Conservation (phyloP, 2,329 filamentous ascomycete species). For the Incumbomyces delicatus region DNA sequence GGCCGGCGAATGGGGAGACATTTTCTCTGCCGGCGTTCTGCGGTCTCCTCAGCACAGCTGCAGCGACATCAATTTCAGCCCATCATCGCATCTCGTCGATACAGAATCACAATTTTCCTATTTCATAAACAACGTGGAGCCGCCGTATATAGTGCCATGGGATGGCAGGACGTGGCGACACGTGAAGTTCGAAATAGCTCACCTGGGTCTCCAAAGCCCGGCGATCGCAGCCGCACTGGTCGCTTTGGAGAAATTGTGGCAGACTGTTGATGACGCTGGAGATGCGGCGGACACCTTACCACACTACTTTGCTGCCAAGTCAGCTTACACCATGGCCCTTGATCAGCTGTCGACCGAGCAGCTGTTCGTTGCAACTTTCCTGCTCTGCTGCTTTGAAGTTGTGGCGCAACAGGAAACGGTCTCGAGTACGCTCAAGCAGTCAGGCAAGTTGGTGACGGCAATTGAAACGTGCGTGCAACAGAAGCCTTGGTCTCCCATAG, state of each 20-base stretch:
- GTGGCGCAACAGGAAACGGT: constrained; percentile 11
- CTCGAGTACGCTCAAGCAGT: constrained; percentile 5
- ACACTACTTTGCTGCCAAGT: constrained; percentile 8
- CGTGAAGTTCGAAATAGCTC: constrained; percentile 5
- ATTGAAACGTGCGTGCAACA: constrained; percentile 5
- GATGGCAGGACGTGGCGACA: constrained; percentile 7
- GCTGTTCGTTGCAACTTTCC: constrained; percentile 5
- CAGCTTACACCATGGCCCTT: constrained; percentile 1
- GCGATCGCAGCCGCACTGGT: constrained; percentile 5
- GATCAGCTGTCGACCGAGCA: constrained; percentile 2
- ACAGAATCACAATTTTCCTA: constrained; percentile 2
- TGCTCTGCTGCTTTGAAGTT: constrained; percentile 10
- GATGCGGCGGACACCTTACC: constrained; percentile 8
- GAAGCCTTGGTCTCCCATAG: constrained; percentile 9
- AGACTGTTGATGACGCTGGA: constrained; percentile 2
- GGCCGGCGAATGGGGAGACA: constrained; percentile 3
- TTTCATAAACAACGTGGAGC: constrained; percentile 8
- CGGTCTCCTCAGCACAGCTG: not conserved
- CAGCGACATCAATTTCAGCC: not conserved
- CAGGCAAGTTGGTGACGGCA: constrained; percentile 6
- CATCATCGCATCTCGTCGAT: not conserved
- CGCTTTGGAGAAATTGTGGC: constrained; percentile 5
- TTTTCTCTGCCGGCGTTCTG: constrained; percentile 2
- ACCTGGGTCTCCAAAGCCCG: constrained; percentile 1
- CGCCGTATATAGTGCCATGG: constrained; percentile 8